Conservation (phyloP, 345 rosid species). For the Lepidium africanum region DNA sequence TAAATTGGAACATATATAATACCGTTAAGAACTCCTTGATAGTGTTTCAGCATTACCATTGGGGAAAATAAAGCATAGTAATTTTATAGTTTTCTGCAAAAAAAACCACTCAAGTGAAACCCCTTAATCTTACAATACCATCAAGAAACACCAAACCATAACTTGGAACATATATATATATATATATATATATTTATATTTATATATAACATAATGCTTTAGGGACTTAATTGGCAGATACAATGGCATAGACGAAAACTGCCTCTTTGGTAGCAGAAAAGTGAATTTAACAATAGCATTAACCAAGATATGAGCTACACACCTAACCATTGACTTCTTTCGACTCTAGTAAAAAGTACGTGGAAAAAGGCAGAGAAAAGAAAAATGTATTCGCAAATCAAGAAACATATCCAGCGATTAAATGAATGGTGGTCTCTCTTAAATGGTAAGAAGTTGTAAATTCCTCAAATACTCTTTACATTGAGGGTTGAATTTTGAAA, state of each 20-base stretch:
- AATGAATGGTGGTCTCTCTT: background rate
- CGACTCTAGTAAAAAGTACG: background rate
- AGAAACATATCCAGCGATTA: background rate
- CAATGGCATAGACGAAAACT: constrained; percentile 74
- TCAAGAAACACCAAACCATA: constrained; percentile 2
- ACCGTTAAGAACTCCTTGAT: too few species aligned
- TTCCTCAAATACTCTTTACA: constrained; percentile 75
- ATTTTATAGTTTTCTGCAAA: too few species aligned
- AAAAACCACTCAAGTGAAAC: too few species aligned
- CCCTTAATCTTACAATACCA: too few species aligned
- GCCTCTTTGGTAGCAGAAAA: constrained; percentile 96
- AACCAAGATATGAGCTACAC: constrained; percentile 2
- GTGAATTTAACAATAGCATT: constrained; percentile 65
- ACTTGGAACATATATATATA: too few species aligned
- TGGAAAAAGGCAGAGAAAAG: background rate
- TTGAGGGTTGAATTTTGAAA: constrained; percentile 72
- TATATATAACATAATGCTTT: constrained; percentile 16
- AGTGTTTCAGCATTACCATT: too few species aligned
- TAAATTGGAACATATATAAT: too few species aligned
- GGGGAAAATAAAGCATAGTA: too few species aligned
- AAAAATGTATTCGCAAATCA: background rate
- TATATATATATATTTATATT: too few species aligned
- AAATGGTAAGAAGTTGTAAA: background rate
- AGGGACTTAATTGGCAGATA: constrained; percentile 86
- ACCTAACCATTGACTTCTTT: background rate